Base-by-base conservation (phyloP, 106 monocot genomes). In the Vanilla planifolia region DNA sequence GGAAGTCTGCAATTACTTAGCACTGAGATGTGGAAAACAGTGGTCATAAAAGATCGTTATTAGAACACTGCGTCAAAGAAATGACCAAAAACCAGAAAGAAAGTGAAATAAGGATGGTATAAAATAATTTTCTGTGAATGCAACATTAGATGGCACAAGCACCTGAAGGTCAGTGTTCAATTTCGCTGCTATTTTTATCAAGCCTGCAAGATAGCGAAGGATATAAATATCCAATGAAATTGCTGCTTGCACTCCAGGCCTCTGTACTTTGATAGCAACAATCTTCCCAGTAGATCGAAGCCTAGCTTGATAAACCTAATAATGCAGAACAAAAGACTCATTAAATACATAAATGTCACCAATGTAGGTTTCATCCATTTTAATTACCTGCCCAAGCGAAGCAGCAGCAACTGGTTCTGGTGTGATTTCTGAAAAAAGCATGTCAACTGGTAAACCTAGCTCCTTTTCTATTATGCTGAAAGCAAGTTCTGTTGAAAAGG, bases 251-350 rank as follows among this genome's bases (percentile, higher is more conserved):
- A 96, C 91, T 68, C 96, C 96, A 66, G 96, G 96, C 34, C 96
- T 86, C 67, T 96, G 96, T 27, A 96, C 96, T 84, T 96, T 96
- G 35, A 96, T 83, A 68, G 96, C 96, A 69, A 96, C 91, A 76
- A 91, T 51, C 51, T 96, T 60, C 51, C 91, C 81, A 63, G 46
- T 79, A 40, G 77, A 64, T 43, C 73, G 65, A 70, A 96, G 74
- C 43, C 84, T 86, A 21, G 91, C 96, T 76, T 96, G 78, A 71
- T 96, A 96, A 65, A 96, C 96, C 96, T 96, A 71, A 29, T 52
- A 74, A 77, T 62, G 64, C n/a, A 59, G 13, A 21, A 27, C n/a
- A 22, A 59, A 6, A 61, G 69, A 59, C 40, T 50, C 13, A 34
- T 48, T 28, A 20, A n/a, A 44, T 28, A 5, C 15, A 44, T 33